Evolutionary conservation across 768 basidiomycete species (phyloP).

Genomic region (Cystobasidium ongulense): DNA sequence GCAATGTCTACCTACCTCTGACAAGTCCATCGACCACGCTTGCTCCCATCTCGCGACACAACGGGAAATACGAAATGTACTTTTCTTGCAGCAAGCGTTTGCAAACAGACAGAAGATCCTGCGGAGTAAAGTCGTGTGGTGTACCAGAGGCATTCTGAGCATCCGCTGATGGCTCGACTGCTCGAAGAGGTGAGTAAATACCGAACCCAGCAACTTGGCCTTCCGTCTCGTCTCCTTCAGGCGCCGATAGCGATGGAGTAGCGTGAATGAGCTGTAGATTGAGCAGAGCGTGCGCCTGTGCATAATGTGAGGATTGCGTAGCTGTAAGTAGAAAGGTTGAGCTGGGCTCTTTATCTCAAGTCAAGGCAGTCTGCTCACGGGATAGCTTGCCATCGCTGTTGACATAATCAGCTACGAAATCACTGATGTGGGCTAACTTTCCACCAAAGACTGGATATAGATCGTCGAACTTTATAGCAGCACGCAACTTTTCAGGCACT

Average conservation of each 20-base stretch:
- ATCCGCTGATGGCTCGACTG: slow-evolving; percentile 40
- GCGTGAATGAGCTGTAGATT: slow-evolving; percentile 83
- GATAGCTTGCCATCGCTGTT: slow-evolving; percentile 65
- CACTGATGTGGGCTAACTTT: slow-evolving; percentile 72
- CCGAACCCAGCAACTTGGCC: slow-evolving; percentile 50
- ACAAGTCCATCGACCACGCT: slow-evolving; percentile 78
- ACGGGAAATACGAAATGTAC: slow-evolving; percentile 67
- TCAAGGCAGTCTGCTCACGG: slow-evolving; percentile 50
- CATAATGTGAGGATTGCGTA: slow-evolving; percentile 69
- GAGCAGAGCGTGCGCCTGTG: slow-evolving; percentile 72
- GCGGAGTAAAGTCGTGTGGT: slow-evolving; percentile 62
- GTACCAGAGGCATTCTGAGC: slow-evolving; percentile 36
- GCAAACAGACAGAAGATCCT: slow-evolving; percentile 74
- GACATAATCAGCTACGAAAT: slow-evolving; percentile 70
- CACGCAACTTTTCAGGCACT: slow-evolving; percentile 58
- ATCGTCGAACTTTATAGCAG: slow-evolving; percentile 59
- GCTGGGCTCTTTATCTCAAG: neutral
- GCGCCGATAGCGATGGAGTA: slow-evolving; percentile 52
- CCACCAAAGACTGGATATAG: slow-evolving; percentile 75
- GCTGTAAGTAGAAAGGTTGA: slow-evolving; percentile 49
- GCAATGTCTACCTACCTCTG: slow-evolving; percentile 57
- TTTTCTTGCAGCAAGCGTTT: slow-evolving; percentile 59
- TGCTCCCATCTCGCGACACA: slow-evolving; percentile 75
- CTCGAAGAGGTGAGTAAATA: slow-evolving; percentile 47
- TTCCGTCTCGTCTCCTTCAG: slow-evolving; percentile 44